phyloP scores from a whole-genome alignment of 768 basidiomycete genomes.

The Boletus rubroflammeus region DNA sequence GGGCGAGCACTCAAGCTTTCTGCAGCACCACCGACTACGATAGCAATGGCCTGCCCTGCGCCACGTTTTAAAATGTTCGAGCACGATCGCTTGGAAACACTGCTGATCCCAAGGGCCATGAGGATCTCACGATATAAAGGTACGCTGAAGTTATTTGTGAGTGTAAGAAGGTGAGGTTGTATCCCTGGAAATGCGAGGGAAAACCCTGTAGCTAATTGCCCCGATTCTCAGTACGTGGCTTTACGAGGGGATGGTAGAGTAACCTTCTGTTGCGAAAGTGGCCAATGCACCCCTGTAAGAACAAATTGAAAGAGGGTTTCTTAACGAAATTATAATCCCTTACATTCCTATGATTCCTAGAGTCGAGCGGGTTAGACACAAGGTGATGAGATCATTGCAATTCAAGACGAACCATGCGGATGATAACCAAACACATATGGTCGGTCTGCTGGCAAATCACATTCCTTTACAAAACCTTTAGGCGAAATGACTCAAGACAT shows the following conservation, averaged over 20 bases:
- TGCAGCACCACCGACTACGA: slow-evolving; percentile 95
- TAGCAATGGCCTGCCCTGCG: slow-evolving; percentile 73
- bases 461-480: slow-evolving; percentile 46
- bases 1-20: slow-evolving; percentile 93
- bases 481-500: background rate
- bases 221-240: background rate
- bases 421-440: slow-evolving; percentile 98
- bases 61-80: slow-evolving; percentile 75
- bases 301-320: background rate
- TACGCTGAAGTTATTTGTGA: slow-evolving; percentile 84
- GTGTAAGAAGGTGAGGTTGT: slow-evolving; percentile 87
- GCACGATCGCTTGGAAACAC: slow-evolving; percentile 88
- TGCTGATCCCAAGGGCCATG: slow-evolving; percentile 83
- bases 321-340: slow-evolving; percentile 29
- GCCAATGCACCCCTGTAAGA: slow-evolving; percentile 79
- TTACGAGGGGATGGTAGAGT: slow-evolving; percentile 2
- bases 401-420: slow-evolving; percentile 71
- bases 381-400: background rate
- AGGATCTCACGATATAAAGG: slow-evolving; percentile 93
- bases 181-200: slow-evolving; percentile 88
- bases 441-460: slow-evolving; percentile 84
- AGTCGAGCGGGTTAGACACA: slow-evolving; percentile 4
- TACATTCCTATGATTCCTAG: slow-evolving; percentile 97
- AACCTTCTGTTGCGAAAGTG: slow-evolving; percentile 95
- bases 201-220: slow-evolving; percentile 77